Conservation (phyloP, 805 yeast species). For the Ogataea trehalophila region DNA sequence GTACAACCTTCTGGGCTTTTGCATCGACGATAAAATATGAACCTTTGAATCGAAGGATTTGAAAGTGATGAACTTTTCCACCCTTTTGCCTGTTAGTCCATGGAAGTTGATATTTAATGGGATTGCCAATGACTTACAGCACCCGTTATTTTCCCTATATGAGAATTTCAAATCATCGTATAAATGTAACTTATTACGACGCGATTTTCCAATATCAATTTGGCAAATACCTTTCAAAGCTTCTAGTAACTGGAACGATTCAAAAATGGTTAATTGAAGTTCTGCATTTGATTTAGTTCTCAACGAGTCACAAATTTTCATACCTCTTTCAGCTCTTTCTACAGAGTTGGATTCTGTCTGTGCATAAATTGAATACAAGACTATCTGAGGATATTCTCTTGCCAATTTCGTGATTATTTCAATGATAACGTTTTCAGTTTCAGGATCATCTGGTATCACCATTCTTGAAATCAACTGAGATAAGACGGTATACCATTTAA, state of each 20-base stretch:
- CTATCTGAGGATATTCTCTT: conserved; percentile 68
- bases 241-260: conserved; percentile 34
- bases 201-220: conserved; percentile 32
- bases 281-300: conserved; percentile 13
- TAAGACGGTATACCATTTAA: conserved; percentile 75
- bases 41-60: conserved; percentile 63
- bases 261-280: conserved; percentile 19
- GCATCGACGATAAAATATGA: conserved; percentile 72
- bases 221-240: conserved; percentile 41
- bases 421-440: conserved; percentile 51
- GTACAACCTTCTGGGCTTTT: conserved; percentile 75
- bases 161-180: conserved; percentile 38
- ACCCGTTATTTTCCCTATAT: conserved; percentile 23
- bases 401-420: conserved; percentile 56
- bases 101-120: conserved; percentile 72
- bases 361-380: conserved; percentile 80
- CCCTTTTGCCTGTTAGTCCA: conserved; percentile 43
- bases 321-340: conserved; percentile 43
- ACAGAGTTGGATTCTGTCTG: conserved; percentile 55
- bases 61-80: conserved; percentile 41
- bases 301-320: conserved; percentile 35
- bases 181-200: conserved; percentile 33
- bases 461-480: conserved; percentile 84
- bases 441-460: conserved; percentile 48
- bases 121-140: conserved; percentile 48